Conservation (phyloP, 768 basidiomycete species). For the Erythrobasidium yunnanense region DNA sequence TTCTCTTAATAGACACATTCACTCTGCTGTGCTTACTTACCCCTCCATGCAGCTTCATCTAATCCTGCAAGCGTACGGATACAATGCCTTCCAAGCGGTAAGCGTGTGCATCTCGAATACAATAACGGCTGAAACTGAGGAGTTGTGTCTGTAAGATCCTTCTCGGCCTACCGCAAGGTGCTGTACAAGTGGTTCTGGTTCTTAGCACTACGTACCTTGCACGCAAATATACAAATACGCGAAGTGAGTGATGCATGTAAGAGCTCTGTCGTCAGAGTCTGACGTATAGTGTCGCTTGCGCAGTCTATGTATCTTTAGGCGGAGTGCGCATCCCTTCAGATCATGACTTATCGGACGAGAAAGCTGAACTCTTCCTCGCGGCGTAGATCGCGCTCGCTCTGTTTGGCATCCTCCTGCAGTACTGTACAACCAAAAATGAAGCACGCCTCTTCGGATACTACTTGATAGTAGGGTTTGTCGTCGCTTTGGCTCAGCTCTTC, state of each 20-base stretch:
- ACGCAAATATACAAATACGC: background rate
- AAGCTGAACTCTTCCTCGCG: too few species aligned
- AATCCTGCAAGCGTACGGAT: slow-evolving; percentile 20
- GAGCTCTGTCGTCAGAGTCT: background rate
- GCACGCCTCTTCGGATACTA: slow-evolving; percentile 25
- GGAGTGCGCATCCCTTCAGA: slow-evolving; percentile 14
- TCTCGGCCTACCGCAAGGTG: slow-evolving; percentile 16
- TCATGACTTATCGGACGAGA: too few species aligned
- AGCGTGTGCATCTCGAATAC: too few species aligned
- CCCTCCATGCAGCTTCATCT: background rate
- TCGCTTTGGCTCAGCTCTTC: slow-evolving; percentile 8
- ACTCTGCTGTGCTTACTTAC: background rate
- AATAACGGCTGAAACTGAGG: too few species aligned
- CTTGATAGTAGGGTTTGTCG: slow-evolving; percentile 14
- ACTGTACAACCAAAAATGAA: slow-evolving; percentile 12
- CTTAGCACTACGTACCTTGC: background rate
- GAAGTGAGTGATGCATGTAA: background rate
- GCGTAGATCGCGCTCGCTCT: slow-evolving; percentile 10
- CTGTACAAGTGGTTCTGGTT: slow-evolving; percentile 7
- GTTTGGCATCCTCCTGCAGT: slow-evolving; percentile 10
- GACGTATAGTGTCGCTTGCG: background rate
- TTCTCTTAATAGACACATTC: background rate
- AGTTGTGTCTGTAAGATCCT: background rate
- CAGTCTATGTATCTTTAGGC: background rate
- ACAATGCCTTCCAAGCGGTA: slow-evolving; percentile 14